Percentiles rank a stretch among this genome's conserved stretches.
Conservation (phyloP, 208 protist genomes). For the Angomonas deanei region DNA sequence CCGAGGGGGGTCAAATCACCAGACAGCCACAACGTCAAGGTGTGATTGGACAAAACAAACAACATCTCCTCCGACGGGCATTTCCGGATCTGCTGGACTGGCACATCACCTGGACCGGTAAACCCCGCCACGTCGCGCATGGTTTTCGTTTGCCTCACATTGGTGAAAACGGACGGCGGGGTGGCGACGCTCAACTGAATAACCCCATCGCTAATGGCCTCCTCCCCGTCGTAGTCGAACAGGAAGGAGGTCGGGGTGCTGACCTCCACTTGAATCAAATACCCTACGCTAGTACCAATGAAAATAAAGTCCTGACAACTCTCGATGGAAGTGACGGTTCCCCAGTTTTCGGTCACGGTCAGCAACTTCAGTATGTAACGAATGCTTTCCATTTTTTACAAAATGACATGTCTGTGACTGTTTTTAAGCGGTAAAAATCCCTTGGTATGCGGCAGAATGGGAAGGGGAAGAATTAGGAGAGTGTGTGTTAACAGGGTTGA, state of each 20-base stretch:
- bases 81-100: too few species aligned
- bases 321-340: conserved; percentile 63
- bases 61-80: too few species aligned
- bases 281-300: conserved; percentile 55
- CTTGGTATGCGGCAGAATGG: not conserved
- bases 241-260: not conserved
- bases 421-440: not conserved
- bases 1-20: not conserved
- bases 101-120: too few species aligned
- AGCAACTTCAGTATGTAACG: conserved; percentile 40
- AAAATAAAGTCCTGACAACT: conserved; percentile 44
- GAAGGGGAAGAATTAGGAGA: not conserved
- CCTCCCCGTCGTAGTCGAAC: not conserved
- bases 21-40: not conserved
- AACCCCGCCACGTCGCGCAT: too few species aligned
- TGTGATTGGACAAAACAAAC: not conserved
- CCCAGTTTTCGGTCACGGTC: conserved; percentile 41
- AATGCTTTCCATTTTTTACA: conserved; percentile 28
- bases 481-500: not conserved
- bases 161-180: too few species aligned
- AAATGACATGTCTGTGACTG: not conserved
- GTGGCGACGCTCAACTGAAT: too few species aligned
- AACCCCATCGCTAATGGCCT: not conserved
- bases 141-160: too few species aligned
- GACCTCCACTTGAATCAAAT: conserved; percentile 26